phyloP scores from a whole-genome alignment of 2,329 filamentous ascomycete genomes.

The Botrytis paeoniae region DNA sequence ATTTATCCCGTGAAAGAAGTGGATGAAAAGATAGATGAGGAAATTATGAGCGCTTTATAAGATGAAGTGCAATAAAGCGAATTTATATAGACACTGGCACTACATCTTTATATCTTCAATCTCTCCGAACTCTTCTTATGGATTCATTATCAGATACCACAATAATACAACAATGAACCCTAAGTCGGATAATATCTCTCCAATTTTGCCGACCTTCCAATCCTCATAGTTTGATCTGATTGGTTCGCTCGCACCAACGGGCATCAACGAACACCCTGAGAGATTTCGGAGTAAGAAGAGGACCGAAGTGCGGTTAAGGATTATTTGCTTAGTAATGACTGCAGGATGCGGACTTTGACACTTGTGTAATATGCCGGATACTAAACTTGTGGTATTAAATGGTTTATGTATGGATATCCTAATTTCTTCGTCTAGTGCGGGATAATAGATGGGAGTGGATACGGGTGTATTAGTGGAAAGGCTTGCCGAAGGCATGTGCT shows the following conservation, averaged over 20 bases:
- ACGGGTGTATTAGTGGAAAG: neutral
- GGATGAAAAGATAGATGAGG: too few relatives aligned
- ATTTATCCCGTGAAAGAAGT: too few relatives aligned
- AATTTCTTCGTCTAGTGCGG: neutral
- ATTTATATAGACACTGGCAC: neutral
- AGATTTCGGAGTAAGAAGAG: neutral
- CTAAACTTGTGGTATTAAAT: neutral
- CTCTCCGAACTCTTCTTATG: neutral
- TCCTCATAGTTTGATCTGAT: neutral
- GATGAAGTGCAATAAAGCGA: rapidly evolving
- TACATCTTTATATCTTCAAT: neutral
- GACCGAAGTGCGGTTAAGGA: neutral
- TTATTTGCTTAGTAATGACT: neutral
- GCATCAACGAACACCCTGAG: neutral
- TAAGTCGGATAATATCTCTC: neutral
- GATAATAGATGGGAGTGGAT: neutral
- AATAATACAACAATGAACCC: neutral
- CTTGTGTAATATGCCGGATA: neutral
- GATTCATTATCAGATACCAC: neutral
- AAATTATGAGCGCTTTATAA: neutral
- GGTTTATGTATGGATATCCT: neutral
- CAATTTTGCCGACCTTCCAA: neutral
- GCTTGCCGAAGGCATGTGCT: neutral
- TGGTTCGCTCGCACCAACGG: neutral
- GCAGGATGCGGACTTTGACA: neutral